Percentiles rank a stretch among this genome's conserved stretches.
Conservation (phyloP, 306 rosid species). For the Glycine soja region DNA sequence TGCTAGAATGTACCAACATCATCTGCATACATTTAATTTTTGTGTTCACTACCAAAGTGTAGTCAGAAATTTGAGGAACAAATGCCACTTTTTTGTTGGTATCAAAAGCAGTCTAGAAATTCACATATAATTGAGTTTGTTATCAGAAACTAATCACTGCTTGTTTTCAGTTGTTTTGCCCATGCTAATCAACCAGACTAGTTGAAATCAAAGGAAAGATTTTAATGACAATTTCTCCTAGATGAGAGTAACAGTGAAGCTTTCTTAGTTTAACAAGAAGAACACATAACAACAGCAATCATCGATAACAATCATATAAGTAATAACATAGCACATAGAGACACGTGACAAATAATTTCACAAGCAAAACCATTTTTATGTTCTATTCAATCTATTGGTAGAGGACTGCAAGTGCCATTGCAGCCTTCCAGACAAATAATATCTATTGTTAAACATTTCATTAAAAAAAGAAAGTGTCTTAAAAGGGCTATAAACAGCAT, state of each 20-base stretch:
- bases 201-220: constrained; percentile 21
- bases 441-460: constrained; percentile 33
- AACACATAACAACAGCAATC: neutral
- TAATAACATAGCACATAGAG: constrained; percentile 10
- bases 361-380: constrained; percentile 7
- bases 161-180: neutral
- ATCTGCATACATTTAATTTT: neutral
- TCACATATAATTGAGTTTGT: neutral
- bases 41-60: neutral
- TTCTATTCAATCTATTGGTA: constrained; percentile 24
- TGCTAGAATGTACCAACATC: neutral
- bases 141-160: constrained; percentile 18
- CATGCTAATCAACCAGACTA: constrained; percentile 14
- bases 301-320: neutral
- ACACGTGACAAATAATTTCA: constrained; percentile 2
- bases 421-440: constrained; percentile 33
- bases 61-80: constrained; percentile 17
- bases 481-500: constrained; percentile 35
- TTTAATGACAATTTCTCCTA: constrained; percentile 2
- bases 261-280: constrained; percentile 23
- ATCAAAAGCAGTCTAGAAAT: constrained; percentile 12
- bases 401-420: constrained; percentile 34
- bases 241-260: constrained; percentile 3
- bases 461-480: neutral
- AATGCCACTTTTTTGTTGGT: constrained; percentile 4